phyloP scores from a whole-genome alignment of 2,329 filamentous ascomycete species.

The Sporothrix brunneoviolacea region DNA sequence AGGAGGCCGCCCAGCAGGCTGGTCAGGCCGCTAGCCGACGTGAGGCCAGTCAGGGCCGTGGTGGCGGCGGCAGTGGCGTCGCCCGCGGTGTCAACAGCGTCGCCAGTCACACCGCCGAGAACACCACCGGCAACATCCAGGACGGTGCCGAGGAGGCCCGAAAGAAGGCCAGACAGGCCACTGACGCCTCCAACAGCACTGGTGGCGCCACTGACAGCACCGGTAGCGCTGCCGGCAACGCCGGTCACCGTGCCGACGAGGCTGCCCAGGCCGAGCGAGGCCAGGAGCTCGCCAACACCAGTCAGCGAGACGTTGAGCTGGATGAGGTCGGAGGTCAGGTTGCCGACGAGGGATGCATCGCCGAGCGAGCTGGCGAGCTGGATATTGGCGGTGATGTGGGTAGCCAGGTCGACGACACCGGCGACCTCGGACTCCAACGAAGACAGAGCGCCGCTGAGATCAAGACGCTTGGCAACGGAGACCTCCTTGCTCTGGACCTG shows the following conservation, averaged over 20 bases:
- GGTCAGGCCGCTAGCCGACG: too few species aligned
- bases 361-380: neutral
- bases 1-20: too few species aligned
- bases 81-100: too few species aligned
- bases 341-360: neutral
- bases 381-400: neutral
- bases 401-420: neutral
- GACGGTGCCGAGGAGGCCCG: neutral
- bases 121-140: neutral
- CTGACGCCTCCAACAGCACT: neutral
- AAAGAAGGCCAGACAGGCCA: neutral
- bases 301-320: conserved; percentile 5
- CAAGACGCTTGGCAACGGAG: conserved; percentile 2
- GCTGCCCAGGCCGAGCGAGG: neutral
- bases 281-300: neutral
- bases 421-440: neutral
- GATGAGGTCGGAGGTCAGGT: conserved; percentile 3
- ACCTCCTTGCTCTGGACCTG: neutral
- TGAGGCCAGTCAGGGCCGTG: too few species aligned
- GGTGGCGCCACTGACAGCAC: neutral
- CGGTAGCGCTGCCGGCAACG: neutral
- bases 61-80: too few species aligned
- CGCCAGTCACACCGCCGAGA: neutral
- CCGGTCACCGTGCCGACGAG: neutral
- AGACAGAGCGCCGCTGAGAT: neutral